These are phyloP conservation scores for Kalmusia sp. DNA, from an alignment of 2,329 filamentous ascomycete species.

Conservation along the genomic window DNA sequence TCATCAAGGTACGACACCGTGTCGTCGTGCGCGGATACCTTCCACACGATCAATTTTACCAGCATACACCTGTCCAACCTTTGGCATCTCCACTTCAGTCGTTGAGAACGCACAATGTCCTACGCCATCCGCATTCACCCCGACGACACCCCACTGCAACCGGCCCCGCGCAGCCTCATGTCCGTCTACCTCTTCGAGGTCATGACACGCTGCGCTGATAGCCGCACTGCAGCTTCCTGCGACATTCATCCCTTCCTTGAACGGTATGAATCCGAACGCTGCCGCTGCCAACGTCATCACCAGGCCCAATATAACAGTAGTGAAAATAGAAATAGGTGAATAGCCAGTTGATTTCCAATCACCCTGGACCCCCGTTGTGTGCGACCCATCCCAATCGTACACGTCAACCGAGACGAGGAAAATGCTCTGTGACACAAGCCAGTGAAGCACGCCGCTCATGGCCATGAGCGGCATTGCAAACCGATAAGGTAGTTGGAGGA, in stretches of 20 bases:
- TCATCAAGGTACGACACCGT: not conserved
- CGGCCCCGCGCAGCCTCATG: not conserved
- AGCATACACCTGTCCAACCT: constrained; percentile 8
- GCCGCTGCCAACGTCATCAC: constrained; percentile 14
- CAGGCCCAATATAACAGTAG: constrained; percentile 12
- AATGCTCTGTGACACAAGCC: constrained; percentile 52
- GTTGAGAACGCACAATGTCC: constrained; percentile 17
- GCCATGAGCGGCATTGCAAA: constrained; percentile 47
- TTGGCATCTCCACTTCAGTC: constrained; percentile 7
- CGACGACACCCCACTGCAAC: constrained; percentile 20
- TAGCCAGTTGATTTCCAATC: constrained; percentile 17
- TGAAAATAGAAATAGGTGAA: constrained; percentile 22
- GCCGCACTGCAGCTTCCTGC: constrained; percentile 57
- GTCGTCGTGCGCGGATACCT: not conserved
- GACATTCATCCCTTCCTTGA: constrained; percentile 80
- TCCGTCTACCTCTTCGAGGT: constrained; percentile 2
- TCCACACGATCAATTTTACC: not conserved
- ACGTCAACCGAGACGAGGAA: constrained; percentile 47
- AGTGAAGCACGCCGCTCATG: constrained; percentile 47
- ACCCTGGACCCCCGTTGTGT: not conserved
- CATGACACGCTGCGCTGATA: constrained; percentile 25
- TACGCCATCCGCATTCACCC: constrained; percentile 4
- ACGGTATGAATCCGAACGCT: constrained; percentile 73
- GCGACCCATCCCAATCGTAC: constrained; percentile 4
- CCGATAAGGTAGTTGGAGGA: constrained; percentile 49